Conservation (phyloP, 148 eudicot species). For the Arctostaphylos glauca region DNA sequence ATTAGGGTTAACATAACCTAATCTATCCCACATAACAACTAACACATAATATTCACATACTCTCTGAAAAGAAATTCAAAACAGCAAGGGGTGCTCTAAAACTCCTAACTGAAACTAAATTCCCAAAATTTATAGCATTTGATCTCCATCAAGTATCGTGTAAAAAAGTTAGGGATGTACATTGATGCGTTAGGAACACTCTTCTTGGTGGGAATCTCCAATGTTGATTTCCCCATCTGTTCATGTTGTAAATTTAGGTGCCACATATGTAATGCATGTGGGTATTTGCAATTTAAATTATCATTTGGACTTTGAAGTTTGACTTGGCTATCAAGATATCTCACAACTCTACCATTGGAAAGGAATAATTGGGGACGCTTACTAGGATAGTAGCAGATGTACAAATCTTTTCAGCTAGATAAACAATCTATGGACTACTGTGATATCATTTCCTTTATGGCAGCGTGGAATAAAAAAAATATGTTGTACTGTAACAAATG, state of each 20-base stretch:
- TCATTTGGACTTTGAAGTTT: not conserved
- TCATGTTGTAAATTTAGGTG: not conserved
- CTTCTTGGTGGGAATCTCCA: not conserved
- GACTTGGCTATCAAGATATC: not conserved
- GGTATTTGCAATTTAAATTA: not conserved
- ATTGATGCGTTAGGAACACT: not conserved
- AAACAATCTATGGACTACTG: not conserved
- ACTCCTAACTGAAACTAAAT: not conserved
- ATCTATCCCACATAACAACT: too few species aligned
- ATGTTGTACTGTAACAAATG: not conserved
- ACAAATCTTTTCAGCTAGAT: not conserved
- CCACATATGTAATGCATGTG: not conserved
- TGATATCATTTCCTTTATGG: not conserved
- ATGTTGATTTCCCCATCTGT: not conserved
- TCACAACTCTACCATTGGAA: not conserved
- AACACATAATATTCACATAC: not conserved
- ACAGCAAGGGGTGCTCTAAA: not conserved
- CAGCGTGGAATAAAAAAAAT: not conserved
- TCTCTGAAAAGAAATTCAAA: not conserved
- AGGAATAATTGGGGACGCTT: not conserved
- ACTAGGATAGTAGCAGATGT: not conserved
- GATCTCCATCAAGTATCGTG: too few species aligned
- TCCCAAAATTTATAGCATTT: not conserved
- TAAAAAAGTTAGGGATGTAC: not conserved
- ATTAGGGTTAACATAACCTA: too few species aligned